phyloP scores from a whole-genome alignment of 176 grass and related monocot genomes.

The Aegilops longissima region DNA sequence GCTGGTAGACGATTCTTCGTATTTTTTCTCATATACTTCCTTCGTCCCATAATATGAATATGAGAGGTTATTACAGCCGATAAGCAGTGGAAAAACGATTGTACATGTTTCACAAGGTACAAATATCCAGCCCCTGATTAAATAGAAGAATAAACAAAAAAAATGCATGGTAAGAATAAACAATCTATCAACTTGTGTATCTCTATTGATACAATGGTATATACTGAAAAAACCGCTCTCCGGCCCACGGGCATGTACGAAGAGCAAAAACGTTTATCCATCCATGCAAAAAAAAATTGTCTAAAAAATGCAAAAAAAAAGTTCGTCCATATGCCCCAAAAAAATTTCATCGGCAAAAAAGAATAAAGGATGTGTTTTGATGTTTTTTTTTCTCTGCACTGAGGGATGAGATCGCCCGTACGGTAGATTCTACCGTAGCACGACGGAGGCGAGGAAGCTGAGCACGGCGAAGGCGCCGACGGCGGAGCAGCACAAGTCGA shows the following conservation, averaged over 20 bases:
- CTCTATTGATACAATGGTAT: background rate
- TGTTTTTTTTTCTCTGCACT: background rate
- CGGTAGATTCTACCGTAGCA: conserved; percentile 1
- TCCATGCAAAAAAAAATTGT: too few relatives aligned
- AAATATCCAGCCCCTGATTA: background rate
- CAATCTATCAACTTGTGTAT: background rate
- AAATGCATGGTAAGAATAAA: too few relatives aligned
- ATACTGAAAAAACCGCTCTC: background rate
- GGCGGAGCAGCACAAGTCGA: background rate
- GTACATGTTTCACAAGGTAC: background rate
- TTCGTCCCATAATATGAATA: too few relatives aligned
- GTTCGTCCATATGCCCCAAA: too few relatives aligned
- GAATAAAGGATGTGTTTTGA: background rate
- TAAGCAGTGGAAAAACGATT: too few relatives aligned
- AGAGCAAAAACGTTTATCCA: too few relatives aligned
- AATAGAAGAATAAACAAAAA: background rate
- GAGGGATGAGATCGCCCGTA: background rate
- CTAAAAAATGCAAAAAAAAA: too few relatives aligned
- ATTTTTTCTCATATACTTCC: too few relatives aligned
- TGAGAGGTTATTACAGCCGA: too few relatives aligned
- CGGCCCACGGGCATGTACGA: background rate
- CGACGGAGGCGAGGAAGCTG: background rate
- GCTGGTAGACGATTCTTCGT: too few relatives aligned
- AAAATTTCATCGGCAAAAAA: background rate
- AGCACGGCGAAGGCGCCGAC: background rate